Evolutionary conservation across 768 basidiomycete species (phyloP), one percentile per base, ranked within the genome.

Genomic region (Lyophyllum shimeji): DNA sequence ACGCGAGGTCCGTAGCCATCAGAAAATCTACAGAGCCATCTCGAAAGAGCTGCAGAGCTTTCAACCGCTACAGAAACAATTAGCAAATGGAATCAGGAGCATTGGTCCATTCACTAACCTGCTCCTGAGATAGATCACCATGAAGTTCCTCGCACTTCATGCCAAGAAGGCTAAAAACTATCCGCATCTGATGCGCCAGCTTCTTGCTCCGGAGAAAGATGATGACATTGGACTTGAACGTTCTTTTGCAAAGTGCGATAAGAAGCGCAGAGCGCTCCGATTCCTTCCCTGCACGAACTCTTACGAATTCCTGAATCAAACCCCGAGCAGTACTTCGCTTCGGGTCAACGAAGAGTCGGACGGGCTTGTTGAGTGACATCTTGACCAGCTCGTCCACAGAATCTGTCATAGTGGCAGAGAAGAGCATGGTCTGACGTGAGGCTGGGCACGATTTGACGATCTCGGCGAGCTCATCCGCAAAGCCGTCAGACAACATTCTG

Each of bases 371-470:
- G 47, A 98, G 74, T 12, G 92, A 93, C 81, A 98, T 89, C 65
- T 86, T 87, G 55, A 98, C 90, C 46, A 99, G 82, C 66, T 95
- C 89, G 63, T 97, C 93, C 8, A 98, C 90, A 1, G 90, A 89
- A 70, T 99, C 97, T 3, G 95, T 98, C 90, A 98, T 98, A 1
- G 97, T 99, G 2, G 97, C 97, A 0, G 95, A 97, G 73, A 99
- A 99, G 34, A 99, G 80, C 94, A 99, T 96, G 3, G 97, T 98
- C 69, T 98, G 97, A 34, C 97, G 84, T 23, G 89, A 89, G 20
- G 72, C 71, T 1, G 95, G 95, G 67, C 95, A 97, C 17, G 90
- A 83, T 64, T 87, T 88, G 73, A 98, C 86, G 63, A 99, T 97
- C 72, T 99, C 97, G 17, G 84, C 76, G 31, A 99, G 78, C 70